These are phyloP conservation scores for Tolypocladium ophioglossoides DNA, from an alignment of 2,329 filamentous ascomycete genomes.

Conservation along the genomic window DNA sequence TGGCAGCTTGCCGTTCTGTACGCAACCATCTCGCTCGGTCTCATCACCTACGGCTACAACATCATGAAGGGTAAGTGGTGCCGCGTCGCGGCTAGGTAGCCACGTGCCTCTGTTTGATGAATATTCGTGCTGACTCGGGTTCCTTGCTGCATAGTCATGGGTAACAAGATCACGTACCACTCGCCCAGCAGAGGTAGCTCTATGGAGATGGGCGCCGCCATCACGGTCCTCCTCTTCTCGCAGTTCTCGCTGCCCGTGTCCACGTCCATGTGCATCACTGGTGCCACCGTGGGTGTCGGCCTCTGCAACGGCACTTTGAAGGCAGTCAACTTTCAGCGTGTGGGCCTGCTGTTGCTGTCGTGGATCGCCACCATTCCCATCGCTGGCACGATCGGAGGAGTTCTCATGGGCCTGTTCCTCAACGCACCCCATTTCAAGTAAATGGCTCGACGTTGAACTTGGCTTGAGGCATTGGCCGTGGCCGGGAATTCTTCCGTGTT, in stretches of 20 bases:
- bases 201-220: slow-evolving; percentile 72
- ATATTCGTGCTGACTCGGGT: neutral
- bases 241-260: slow-evolving; percentile 68
- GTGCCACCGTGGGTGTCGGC: slow-evolving; percentile 67
- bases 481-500: neutral
- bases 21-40: slow-evolving; percentile 51
- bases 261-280: slow-evolving; percentile 71
- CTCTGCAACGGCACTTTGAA: slow-evolving; percentile 63
- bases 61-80: slow-evolving; percentile 63
- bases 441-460: neutral
- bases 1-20: slow-evolving; percentile 69
- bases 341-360: slow-evolving; percentile 53
- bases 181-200: slow-evolving; percentile 42
- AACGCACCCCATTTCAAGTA: slow-evolving; percentile 26
- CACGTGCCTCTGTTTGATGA: neutral
- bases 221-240: slow-evolving; percentile 67
- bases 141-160: slow-evolving; percentile 48
- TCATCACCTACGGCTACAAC: slow-evolving; percentile 71
- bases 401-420: slow-evolving; percentile 27
- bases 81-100: too few species aligned
- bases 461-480: neutral
- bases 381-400: slow-evolving; percentile 29
- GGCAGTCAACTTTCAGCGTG: slow-evolving; percentile 68
- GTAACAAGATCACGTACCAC: slow-evolving; percentile 70
- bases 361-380: slow-evolving; percentile 42